Conservation (phyloP, 192 early-diverging fungal genomes). For the Pilobolus umbonatus region DNA sequence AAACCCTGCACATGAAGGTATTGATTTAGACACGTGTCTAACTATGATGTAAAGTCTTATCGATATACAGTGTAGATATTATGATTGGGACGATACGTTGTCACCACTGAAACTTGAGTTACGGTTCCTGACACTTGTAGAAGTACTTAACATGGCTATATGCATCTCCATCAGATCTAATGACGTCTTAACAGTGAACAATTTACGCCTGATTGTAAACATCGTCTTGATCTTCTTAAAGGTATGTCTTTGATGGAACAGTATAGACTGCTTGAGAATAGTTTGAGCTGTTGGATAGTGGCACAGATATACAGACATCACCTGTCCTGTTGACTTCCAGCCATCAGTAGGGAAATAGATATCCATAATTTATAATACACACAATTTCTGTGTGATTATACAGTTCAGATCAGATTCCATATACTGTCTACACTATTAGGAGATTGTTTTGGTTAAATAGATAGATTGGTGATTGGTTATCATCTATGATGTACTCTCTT, state of each 20-base stretch:
- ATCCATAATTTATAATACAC: no score
- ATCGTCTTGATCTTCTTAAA: conserved; percentile 62
- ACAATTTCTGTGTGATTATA: no score
- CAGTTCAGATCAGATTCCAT: no score
- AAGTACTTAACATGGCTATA: conserved; percentile 80
- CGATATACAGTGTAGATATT: conserved; percentile 33
- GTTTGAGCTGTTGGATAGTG: conserved; percentile 79
- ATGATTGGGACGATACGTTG: conserved; percentile 60
- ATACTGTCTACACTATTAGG: no score
- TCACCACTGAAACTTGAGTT: conserved; percentile 63
- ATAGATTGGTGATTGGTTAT: no score
- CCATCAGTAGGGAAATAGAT: no score
- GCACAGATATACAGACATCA: conserved; percentile 68
- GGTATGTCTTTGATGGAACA: conserved; percentile 57
- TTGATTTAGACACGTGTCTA: neutral
- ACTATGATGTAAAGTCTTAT: neutral
- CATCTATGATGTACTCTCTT: no score
- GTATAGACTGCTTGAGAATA: conserved; percentile 83
- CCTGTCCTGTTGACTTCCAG: no score
- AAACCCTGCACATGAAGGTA: conserved; percentile 68
- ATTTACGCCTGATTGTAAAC: neutral
- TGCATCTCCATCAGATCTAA: conserved; percentile 49
- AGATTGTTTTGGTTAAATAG: no score
- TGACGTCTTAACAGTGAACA: neutral
- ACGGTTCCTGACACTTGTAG: conserved; percentile 77